Evolutionary conservation across 306 rosid species (phyloP).

Genomic region (Lathyrus tuberosus): DNA sequence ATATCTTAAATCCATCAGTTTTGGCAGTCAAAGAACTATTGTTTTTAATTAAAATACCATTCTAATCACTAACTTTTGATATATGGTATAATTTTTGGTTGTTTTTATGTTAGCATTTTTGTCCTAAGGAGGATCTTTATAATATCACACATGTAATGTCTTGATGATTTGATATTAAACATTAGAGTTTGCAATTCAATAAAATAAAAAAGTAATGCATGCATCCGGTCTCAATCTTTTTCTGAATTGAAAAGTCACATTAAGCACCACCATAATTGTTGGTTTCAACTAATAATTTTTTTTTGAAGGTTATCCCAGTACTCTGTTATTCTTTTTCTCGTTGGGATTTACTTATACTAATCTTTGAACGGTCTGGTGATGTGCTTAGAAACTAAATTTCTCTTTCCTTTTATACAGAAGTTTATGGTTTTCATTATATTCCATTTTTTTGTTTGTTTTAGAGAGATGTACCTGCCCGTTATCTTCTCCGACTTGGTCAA

Average conservation of each 20-base stretch:
- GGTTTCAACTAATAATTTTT: not conserved
- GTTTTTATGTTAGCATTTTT: no score
- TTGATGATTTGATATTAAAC: not conserved
- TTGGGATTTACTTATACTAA: constrained; percentile 16
- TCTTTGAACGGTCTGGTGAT: constrained; percentile 21
- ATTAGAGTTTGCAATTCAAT: constrained; percentile 1
- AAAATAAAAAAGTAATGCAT: constrained; percentile 7
- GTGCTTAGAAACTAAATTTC: not conserved
- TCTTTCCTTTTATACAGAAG: constrained; percentile 14
- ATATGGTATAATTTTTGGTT: no score
- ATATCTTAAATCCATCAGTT: no score
- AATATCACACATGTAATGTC: constrained; percentile 3
- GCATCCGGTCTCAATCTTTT: constrained; percentile 7
- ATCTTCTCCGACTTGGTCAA: constrained; percentile 99
- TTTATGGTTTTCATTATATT: constrained; percentile 25
- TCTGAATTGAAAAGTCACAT: constrained; percentile 21
- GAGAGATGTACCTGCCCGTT: constrained; percentile 99
- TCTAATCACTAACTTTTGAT: no score
- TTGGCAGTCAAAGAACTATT: no score
- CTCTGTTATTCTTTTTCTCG: not conserved
- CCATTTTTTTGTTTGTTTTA: constrained; percentile 40
- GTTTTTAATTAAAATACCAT: no score
- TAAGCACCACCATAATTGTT: not conserved
- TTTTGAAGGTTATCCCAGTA: not conserved
- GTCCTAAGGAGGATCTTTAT: not conserved